Conservation (phyloP, 1,139 yeast genomes). For the Blastobotrys raffinosifermentans region DNA sequence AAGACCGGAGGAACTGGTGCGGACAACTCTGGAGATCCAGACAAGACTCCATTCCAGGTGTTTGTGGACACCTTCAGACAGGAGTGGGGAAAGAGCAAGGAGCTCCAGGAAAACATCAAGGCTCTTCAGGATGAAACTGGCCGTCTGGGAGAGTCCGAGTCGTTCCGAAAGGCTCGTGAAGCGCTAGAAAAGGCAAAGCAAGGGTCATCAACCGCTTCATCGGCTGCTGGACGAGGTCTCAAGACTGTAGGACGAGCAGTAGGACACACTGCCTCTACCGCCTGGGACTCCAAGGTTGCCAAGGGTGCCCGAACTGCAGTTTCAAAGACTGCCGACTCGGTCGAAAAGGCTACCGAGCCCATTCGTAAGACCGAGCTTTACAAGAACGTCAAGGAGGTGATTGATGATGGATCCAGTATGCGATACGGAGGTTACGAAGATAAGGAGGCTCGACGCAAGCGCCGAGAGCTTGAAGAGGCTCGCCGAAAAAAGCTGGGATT, state of each 20-base stretch:
- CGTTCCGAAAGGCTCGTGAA: slow-evolving; percentile 87
- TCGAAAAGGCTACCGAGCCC: slow-evolving; percentile 86
- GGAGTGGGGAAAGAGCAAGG: slow-evolving; percentile 88
- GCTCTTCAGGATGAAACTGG: slow-evolving; percentile 97
- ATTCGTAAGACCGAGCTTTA: slow-evolving; percentile 86
- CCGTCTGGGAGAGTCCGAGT: slow-evolving; percentile 87
- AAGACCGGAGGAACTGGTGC: slow-evolving; percentile 2
- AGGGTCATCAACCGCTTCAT: slow-evolving; percentile 35
- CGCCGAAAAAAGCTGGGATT: slow-evolving; percentile 41
- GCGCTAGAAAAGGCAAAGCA: slow-evolving; percentile 77
- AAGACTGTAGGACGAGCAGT: slow-evolving; percentile 91
- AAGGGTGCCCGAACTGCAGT: slow-evolving; percentile 82
- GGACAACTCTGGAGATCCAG: slow-evolving; percentile 13
- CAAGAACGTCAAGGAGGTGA: slow-evolving; percentile 80
- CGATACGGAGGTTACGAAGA: slow-evolving; percentile 90
- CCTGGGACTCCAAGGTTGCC: slow-evolving; percentile 96
- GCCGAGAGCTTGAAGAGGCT: slow-evolving; percentile 45
- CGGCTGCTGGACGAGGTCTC: slow-evolving; percentile 79
- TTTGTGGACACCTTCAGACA: slow-evolving; percentile 85
- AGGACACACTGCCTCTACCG: slow-evolving; percentile 81
- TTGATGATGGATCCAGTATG: slow-evolving; percentile 85
- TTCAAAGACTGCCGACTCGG: slow-evolving; percentile 65
- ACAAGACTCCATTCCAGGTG: slow-evolving; percentile 81
- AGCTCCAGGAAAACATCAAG: slow-evolving; percentile 86
- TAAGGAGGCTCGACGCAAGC: slow-evolving; percentile 71